Conservation (phyloP, 2,329 filamentous ascomycete genomes). For the Penicillium sp. region DNA sequence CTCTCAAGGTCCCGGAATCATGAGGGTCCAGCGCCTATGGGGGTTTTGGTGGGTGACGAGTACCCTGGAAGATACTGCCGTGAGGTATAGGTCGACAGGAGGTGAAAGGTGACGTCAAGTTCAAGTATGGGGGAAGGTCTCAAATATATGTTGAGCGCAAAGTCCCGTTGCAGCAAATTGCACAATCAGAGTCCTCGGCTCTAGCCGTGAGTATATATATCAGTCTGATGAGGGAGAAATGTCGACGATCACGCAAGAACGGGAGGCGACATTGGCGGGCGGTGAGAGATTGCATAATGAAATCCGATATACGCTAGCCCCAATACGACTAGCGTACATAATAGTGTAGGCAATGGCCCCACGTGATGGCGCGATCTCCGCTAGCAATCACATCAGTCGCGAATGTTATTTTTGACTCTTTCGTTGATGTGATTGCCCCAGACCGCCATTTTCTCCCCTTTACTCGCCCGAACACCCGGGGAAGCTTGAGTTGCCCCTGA, state of each 20-base stretch:
- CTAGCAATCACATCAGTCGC: constrained; percentile 4
- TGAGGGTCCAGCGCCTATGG: background rate
- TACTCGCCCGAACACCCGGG: background rate
- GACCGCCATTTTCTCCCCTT: constrained; percentile 1
- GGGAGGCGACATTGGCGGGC: constrained; percentile 8
- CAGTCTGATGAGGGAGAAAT: constrained; percentile 8
- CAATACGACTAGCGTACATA: background rate
- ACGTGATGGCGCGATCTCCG: constrained; percentile 24
- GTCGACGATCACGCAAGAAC: constrained; percentile 17
- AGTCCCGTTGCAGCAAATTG: constrained; percentile 1
- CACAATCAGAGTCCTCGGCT: constrained; percentile 7
- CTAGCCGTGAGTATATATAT: background rate
- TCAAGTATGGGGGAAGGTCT: background rate
- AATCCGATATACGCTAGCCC: constrained; percentile 3
- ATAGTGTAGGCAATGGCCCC: constrained; percentile 4
- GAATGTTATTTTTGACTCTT: background rate
- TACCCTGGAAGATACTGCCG: constrained; percentile 11
- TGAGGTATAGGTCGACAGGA: background rate
- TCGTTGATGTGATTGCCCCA: constrained; percentile 2
- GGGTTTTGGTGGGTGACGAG: constrained; percentile 1
- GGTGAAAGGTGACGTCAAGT: background rate
- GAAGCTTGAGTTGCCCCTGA: background rate
- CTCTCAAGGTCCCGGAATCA: background rate
- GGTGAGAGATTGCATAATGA: constrained; percentile 15
- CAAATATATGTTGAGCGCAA: background rate